Conservation (phyloP, 2,329 filamentous ascomycete genomes). For the Alternaria hordeiaustralica region DNA sequence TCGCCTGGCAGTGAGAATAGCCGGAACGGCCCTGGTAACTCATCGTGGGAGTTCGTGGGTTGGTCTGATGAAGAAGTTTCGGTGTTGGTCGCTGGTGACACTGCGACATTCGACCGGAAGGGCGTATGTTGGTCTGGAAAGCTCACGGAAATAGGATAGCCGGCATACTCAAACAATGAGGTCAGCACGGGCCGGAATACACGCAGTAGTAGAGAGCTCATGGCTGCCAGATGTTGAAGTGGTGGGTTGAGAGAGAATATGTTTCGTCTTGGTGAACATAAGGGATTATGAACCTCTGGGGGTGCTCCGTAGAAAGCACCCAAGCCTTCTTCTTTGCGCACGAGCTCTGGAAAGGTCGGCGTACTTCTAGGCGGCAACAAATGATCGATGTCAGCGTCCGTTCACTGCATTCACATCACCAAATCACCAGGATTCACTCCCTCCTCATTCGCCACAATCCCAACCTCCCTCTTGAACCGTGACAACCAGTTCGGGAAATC, state of each 20-base stretch:
- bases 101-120: not conserved
- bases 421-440: constrained; percentile 7
- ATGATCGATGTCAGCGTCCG: not conserved
- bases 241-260: not conserved
- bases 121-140: not conserved
- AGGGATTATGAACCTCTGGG: not conserved
- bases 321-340: not conserved
- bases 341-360: not conserved
- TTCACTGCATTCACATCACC: not conserved
- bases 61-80: not conserved
- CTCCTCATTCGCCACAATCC: constrained; percentile 10
- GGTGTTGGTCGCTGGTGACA: not conserved
- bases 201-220: not conserved
- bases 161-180: not conserved
- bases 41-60: not conserved
- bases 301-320: not conserved
- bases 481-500: constrained; percentile 42
- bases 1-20: not conserved
- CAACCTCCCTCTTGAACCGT: constrained; percentile 37
- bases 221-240: not conserved
- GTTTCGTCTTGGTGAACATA: not conserved
- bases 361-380: not conserved
- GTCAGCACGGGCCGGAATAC: not conserved
- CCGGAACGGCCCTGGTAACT: not conserved
- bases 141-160: not conserved